Conservation (phyloP, 2,329 filamentous ascomycete species). For the Nigrospora oryzae region DNA sequence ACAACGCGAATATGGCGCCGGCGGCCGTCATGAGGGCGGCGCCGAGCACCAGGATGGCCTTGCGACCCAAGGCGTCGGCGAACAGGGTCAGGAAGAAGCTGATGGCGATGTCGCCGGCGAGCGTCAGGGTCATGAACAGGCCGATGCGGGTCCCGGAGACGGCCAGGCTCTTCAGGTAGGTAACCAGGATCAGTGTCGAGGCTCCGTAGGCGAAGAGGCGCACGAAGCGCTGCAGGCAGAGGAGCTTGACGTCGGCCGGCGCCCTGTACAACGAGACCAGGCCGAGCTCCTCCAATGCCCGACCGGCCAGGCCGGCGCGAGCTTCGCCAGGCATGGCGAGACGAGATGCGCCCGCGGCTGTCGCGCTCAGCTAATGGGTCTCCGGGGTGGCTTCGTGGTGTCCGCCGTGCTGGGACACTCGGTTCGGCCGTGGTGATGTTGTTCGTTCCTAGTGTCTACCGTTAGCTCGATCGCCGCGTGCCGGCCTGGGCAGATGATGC, state of each 20-base stretch:
- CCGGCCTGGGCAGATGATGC: too few relatives aligned
- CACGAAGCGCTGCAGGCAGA: slow-evolving; percentile 50
- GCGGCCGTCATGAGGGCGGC: slow-evolving; percentile 46
- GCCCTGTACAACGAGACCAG: slow-evolving; percentile 32
- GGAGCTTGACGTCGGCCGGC: slow-evolving; percentile 43
- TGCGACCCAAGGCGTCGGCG: slow-evolving; percentile 48
- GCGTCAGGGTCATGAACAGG: slow-evolving; percentile 57
- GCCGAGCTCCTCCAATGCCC: slow-evolving; percentile 29
- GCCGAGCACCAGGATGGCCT: slow-evolving; percentile 42
- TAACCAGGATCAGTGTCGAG: slow-evolving; percentile 47
- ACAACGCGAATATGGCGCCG: slow-evolving; percentile 45
- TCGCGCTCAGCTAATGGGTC: too few relatives aligned
- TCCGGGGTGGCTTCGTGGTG: too few relatives aligned
- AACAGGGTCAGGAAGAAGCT: slow-evolving; percentile 50
- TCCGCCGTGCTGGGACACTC: too few relatives aligned
- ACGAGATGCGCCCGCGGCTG: too few relatives aligned
- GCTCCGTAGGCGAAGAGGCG: slow-evolving; percentile 56
- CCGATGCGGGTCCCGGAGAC: slow-evolving; percentile 45
- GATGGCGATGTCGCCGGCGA: slow-evolving; percentile 49
- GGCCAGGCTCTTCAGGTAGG: slow-evolving; percentile 41
- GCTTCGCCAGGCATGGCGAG: too few relatives aligned
- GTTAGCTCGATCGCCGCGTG: too few relatives aligned
- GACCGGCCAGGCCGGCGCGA: not conserved
- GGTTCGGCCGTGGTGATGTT: too few relatives aligned
- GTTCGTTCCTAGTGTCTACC: too few relatives aligned